Conservation (phyloP, 148 eudicot species). For the Fagopyrum homotropicum region DNA sequence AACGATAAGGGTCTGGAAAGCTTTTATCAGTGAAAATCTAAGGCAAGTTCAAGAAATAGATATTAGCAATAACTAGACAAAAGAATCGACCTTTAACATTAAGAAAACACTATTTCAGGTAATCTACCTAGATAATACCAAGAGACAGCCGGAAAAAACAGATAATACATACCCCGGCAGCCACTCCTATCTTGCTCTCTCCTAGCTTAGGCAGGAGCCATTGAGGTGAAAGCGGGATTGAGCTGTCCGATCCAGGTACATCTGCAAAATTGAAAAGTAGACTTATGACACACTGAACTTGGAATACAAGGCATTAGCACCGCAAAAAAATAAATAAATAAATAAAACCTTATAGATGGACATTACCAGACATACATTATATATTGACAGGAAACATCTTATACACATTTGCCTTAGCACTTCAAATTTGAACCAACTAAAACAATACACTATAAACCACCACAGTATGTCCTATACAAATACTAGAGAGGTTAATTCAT, state of each 20-base stretch:
- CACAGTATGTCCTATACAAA: background rate
- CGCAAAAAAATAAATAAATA: background rate
- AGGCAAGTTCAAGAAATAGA: background rate
- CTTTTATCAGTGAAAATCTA: background rate
- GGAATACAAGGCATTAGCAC: background rate
- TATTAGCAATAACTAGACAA: background rate
- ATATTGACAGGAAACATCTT: background rate
- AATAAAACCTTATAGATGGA: background rate
- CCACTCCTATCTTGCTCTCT: constrained; percentile 63
- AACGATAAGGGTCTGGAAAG: background rate
- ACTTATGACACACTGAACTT: background rate
- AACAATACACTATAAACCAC: background rate
- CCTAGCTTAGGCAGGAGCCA: constrained; percentile 91
- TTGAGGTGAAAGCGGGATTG: constrained; percentile 92
- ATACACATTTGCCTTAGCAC: background rate
- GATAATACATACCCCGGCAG: constrained; percentile 52
- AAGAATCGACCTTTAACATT: background rate
- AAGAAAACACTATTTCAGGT: background rate
- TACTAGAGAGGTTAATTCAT: background rate
- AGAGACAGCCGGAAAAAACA: background rate
- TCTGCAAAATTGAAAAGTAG: constrained; percentile 34
- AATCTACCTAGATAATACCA: background rate
- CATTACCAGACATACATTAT: background rate
- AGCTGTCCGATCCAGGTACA: constrained; percentile 56
- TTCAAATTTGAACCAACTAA: background rate